phyloP scores from a whole-genome alignment of 2,329 filamentous ascomycete genomes.

The Sphaerulina populicola region DNA sequence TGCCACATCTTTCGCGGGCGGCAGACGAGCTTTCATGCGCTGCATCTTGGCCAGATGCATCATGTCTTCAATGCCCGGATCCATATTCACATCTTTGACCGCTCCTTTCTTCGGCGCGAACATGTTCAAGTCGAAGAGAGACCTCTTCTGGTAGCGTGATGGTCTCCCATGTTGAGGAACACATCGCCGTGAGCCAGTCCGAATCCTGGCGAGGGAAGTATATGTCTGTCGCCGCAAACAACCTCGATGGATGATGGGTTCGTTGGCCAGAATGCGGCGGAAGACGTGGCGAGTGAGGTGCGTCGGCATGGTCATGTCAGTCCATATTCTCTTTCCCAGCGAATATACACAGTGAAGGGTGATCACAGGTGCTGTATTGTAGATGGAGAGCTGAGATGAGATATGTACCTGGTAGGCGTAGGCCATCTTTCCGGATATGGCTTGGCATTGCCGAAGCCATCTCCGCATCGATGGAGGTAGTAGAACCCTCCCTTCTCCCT shows the following conservation, averaged over 20 bases:
- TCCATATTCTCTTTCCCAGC: not conserved
- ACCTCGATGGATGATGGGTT: constrained; percentile 41
- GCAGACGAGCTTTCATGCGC: constrained; percentile 56
- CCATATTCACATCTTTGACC: constrained; percentile 55
- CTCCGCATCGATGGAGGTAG: not conserved
- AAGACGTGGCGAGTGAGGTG: constrained; percentile 54
- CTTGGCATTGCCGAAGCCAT: not conserved
- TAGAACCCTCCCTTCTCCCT: not conserved
- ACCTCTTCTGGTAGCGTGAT: constrained; percentile 36
- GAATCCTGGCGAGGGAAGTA: not conserved
- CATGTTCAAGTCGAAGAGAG: constrained; percentile 53
- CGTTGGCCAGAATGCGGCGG: constrained; percentile 48
- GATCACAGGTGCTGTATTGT: not conserved
- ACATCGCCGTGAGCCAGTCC: not conserved
- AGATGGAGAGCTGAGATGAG: not conserved
- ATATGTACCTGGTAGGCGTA: not conserved
- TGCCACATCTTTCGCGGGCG: constrained; percentile 53
- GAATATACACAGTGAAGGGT: not conserved
- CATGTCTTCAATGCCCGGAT: constrained; percentile 64
- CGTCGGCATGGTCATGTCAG: constrained; percentile 45
- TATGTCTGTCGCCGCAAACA: constrained; percentile 36
- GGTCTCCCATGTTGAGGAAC: constrained; percentile 1
- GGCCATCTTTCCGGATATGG: not conserved
- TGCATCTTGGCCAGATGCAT: constrained; percentile 58
- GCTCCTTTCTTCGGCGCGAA: constrained; percentile 51